Conservation (phyloP, 2,329 filamentous ascomycete genomes). For the Xylariales sp. region DNA sequence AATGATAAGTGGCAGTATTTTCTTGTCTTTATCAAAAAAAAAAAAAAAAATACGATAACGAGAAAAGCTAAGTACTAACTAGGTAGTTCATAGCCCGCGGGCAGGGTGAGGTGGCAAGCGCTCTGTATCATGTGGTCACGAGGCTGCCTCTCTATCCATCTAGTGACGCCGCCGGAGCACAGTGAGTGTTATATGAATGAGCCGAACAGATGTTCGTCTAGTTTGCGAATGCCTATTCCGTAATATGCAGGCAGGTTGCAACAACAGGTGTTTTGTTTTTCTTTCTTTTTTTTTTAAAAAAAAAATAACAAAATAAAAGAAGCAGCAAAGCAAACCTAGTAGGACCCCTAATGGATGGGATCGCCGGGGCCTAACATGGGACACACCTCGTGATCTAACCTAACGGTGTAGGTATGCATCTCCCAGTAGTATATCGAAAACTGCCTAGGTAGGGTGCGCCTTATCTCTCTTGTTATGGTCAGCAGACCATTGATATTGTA, state of each 20-base stretch:
- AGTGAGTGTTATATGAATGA: not conserved
- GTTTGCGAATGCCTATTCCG: slow-evolving; percentile 8
- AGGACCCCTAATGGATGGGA: slow-evolving; percentile 23
- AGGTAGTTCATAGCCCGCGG: slow-evolving; percentile 14
- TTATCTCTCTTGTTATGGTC: slow-evolving; percentile 25
- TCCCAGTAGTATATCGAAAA: not conserved
- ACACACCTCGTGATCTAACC: too few species aligned
- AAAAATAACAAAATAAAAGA: too few species aligned
- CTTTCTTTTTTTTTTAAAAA: too few species aligned
- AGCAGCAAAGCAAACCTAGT: not conserved
- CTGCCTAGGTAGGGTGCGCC: slow-evolving; percentile 1
- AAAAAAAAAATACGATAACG: too few species aligned
- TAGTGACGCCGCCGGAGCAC: slow-evolving; percentile 8
- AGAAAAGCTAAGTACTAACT: too few species aligned
- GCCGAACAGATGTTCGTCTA: not conserved
- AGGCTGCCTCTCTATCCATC: slow-evolving; percentile 22
- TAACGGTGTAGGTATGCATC: too few species aligned
- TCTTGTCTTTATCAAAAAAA: not conserved
- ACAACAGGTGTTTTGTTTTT: too few species aligned
- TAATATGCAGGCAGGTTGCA: too few species aligned
- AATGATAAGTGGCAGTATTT: not conserved
- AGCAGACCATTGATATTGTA: slow-evolving; percentile 5
- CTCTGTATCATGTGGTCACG: slow-evolving; percentile 20
- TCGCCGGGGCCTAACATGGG: too few species aligned
- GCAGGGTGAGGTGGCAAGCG: slow-evolving; percentile 23